phyloP scores from a whole-genome alignment of 2,329 filamentous ascomycete species.

The Sporothrix curviconia region DNA sequence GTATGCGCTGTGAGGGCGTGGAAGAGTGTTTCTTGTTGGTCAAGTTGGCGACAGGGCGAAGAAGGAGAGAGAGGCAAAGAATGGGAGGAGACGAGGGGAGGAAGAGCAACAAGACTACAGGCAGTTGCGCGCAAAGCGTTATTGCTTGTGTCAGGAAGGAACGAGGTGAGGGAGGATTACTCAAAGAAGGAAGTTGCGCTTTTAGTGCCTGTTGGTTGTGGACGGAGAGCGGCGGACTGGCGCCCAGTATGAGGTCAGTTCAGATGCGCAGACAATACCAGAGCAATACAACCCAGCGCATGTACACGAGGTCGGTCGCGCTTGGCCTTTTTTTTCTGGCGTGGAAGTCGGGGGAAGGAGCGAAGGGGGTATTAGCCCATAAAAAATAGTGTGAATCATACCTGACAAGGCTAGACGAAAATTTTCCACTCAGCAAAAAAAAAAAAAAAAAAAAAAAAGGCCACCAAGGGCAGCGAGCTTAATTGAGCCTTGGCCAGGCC shows the following conservation, averaged over 20 bases:
- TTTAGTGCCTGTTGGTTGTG: neutral
- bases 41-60: constrained; percentile 1
- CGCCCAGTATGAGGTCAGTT: constrained; percentile 1
- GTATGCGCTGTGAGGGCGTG: neutral
- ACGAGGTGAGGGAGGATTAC: constrained; percentile 15
- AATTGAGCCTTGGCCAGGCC: neutral
- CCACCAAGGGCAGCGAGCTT: constrained; percentile 12
- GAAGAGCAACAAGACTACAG: no score
- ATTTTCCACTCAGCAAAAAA: no score
- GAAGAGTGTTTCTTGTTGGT: neutral
- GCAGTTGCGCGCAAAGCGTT: neutral
- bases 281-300: neutral
- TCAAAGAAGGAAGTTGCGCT: constrained; percentile 14
- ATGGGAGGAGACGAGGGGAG: neutral
- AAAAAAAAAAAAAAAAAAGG: constrained; percentile 9
- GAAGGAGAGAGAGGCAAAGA: neutral
- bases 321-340: neutral
- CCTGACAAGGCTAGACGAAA: constrained; percentile 3
- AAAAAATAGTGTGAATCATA: constrained; percentile 11
- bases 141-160: neutral
- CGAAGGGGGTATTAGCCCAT: neutral
- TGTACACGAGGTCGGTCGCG: neutral
- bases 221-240: neutral
- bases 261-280: neutral
- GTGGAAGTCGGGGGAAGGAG: neutral